These are phyloP conservation scores for Blastocystis sp. DNA, from an alignment of 352 stramenopile species.

Conservation along the genomic window DNA sequence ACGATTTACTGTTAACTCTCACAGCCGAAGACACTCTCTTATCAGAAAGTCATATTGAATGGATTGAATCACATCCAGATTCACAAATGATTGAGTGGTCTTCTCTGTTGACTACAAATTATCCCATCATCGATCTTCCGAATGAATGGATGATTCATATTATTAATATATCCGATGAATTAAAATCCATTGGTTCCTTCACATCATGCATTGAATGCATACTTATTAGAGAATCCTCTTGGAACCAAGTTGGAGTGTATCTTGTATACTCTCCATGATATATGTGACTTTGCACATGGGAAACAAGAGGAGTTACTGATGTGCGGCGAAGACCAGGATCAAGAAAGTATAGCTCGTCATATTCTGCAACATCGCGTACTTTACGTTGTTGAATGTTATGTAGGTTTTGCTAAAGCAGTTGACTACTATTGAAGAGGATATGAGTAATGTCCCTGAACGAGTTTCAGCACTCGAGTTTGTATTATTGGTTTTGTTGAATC, in stretches of 20 bases:
- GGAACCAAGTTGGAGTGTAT: too few relatives aligned
- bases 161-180: too few relatives aligned
- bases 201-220: too few relatives aligned
- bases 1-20: neutral
- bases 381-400: neutral
- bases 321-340: neutral
- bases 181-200: too few relatives aligned
- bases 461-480: neutral
- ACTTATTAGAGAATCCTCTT: too few relatives aligned
- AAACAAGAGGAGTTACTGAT: neutral
- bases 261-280: too few relatives aligned
- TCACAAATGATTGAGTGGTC: conserved; percentile 23
- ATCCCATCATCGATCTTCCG: neutral
- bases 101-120: neutral
- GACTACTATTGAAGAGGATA: neutral
- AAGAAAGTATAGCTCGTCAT: neutral
- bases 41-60: neutral
- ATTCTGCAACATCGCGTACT: conserved; percentile 5
- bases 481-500: neutral
- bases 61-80: neutral
- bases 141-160: neutral
- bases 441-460: too few relatives aligned
- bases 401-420: neutral
- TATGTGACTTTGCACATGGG: neutral
- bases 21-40: neutral